Percentiles rank a stretch among this genome's conserved stretches.
These are phyloP conservation scores for Grifola frondosa DNA, from an alignment of 1,284 basidiomycete genomes.

Conservation along the genomic window DNA sequence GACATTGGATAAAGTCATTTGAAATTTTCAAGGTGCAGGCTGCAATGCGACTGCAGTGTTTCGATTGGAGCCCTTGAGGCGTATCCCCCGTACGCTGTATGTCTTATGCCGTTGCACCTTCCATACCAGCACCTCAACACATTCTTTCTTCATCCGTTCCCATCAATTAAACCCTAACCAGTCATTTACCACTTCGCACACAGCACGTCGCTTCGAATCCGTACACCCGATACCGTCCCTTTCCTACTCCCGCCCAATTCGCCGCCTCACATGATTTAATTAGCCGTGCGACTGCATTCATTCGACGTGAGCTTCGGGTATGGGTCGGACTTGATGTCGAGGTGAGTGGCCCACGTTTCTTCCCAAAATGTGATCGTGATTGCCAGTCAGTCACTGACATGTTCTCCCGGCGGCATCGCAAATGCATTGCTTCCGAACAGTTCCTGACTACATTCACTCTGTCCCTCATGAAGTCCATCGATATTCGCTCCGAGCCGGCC, in stretches of 20 bases:
- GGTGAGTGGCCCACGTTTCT: conserved; percentile 41
- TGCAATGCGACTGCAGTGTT: too few species aligned
- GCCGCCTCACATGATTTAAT: conserved; percentile 69
- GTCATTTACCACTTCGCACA: background rate
- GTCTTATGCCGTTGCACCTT: too few species aligned
- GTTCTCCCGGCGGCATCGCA: background rate
- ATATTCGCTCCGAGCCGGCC: conserved; percentile 84
- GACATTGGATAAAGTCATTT: too few species aligned
- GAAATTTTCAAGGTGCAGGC: too few species aligned
- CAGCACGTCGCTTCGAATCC: conserved; percentile 87
- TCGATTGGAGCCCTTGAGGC: too few species aligned
- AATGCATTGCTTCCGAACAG: conserved; percentile 32
- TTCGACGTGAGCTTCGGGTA: conserved; percentile 81
- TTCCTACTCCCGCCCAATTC: conserved; percentile 79
- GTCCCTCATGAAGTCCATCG: conserved; percentile 83
- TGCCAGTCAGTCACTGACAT: background rate
- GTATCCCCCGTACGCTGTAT: too few species aligned
- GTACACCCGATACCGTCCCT: conserved; percentile 79
- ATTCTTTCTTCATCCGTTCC: background rate
- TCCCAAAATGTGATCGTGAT: background rate
- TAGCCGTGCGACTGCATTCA: conserved; percentile 72
- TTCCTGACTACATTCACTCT: conserved; percentile 79
- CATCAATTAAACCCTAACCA: conserved; percentile 12
- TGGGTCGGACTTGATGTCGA: conserved; percentile 85
- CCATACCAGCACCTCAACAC: background rate